These are phyloP conservation scores for Gynostemma pentaphyllum DNA, from an alignment of 306 rosid genomes.

Conservation along the genomic window DNA sequence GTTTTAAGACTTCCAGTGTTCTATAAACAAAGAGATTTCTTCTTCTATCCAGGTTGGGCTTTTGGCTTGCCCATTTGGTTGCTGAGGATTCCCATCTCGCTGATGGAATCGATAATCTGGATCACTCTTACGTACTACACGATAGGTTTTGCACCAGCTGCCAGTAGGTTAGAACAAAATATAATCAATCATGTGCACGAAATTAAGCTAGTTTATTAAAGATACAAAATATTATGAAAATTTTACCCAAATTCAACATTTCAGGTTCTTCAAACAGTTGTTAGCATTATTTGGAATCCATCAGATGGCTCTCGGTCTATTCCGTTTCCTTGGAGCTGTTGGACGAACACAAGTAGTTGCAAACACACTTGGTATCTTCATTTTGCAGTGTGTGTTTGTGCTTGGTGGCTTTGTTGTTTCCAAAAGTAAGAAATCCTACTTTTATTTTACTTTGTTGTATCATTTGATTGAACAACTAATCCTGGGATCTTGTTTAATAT, in stretches of 20 bases:
- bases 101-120: slow-evolving; percentile 62
- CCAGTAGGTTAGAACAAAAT: slow-evolving; percentile 37
- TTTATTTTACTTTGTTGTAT: not conserved
- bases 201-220: not conserved
- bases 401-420: slow-evolving; percentile 55
- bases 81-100: slow-evolving; percentile 55
- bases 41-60: slow-evolving; percentile 64
- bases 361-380: slow-evolving; percentile 32
- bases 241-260: not conserved
- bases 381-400: slow-evolving; percentile 26
- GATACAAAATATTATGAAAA: not conserved
- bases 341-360: slow-evolving; percentile 43
- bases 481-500: not conserved
- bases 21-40: slow-evolving; percentile 61
- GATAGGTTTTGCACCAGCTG: slow-evolving; percentile 63
- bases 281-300: slow-evolving; percentile 39
- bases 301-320: slow-evolving; percentile 52
- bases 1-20: slow-evolving; percentile 51
- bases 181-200: not conserved
- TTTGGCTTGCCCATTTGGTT: slow-evolving; percentile 62
- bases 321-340: slow-evolving; percentile 40
- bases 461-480: not conserved
- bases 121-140: slow-evolving; percentile 57
- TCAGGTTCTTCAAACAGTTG: slow-evolving; percentile 45
- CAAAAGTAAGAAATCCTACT: slow-evolving; percentile 22